Evolutionary conservation across 768 basidiomycete species (phyloP).

Genomic region (Kwoniella sp.): DNA sequence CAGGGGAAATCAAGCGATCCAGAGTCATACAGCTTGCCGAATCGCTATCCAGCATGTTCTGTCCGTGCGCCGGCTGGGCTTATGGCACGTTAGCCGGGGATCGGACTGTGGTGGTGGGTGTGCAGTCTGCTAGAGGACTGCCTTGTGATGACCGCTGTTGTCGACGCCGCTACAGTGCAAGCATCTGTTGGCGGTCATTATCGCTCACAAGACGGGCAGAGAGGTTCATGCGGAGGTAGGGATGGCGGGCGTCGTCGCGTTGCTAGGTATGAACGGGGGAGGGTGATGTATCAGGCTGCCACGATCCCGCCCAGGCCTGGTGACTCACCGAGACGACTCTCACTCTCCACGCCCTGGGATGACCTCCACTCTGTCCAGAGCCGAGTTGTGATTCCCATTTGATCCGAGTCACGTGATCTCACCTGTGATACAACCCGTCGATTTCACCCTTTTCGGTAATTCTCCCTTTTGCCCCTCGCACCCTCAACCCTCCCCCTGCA

Average conservation of each 20-base stretch:
- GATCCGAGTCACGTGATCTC: slow-evolving; percentile 4
- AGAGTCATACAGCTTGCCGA: too few species aligned
- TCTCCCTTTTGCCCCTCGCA: too few species aligned
- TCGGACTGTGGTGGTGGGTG: slow-evolving; percentile 28
- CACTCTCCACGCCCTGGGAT: too few species aligned
- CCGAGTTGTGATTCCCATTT: not conserved
- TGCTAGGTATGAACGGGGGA: slow-evolving; percentile 31
- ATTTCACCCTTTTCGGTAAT: slow-evolving; percentile 2
- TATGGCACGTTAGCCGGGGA: slow-evolving; percentile 38
- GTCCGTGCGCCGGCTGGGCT: slow-evolving; percentile 38
- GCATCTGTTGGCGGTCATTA: slow-evolving; percentile 33
- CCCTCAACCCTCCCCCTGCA: too few species aligned
- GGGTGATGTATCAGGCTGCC: too few species aligned
- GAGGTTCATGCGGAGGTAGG: slow-evolving; percentile 23
- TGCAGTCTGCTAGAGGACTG: not conserved
- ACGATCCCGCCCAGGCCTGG: too few species aligned
- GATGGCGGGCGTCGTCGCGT: slow-evolving; percentile 18
- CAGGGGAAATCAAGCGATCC: too few species aligned
- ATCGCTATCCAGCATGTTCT: slow-evolving; percentile 28
- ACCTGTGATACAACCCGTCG: not conserved
- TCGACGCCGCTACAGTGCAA: slow-evolving; percentile 29
- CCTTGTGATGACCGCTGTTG: not conserved
- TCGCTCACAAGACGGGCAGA: slow-evolving; percentile 28
- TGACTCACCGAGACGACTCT: not conserved
- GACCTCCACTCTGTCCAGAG: too few species aligned